Evolutionary conservation across 2,329 filamentous ascomycete genomes (phyloP).

Genomic region (Nigrospora oryzae): DNA sequence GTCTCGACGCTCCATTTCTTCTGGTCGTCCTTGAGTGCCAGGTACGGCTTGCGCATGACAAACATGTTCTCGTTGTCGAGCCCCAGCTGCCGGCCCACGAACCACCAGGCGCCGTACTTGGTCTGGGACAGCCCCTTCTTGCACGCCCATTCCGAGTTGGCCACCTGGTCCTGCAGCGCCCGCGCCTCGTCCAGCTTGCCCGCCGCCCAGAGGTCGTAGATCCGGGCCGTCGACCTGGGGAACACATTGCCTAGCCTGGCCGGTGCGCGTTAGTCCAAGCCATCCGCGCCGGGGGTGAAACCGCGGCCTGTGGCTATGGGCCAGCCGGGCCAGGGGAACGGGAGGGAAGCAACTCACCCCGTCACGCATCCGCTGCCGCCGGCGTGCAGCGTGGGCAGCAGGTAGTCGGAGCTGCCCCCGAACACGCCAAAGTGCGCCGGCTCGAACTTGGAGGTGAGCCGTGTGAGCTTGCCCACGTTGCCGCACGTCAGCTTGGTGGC

Average conservation of each 20-base stretch:
- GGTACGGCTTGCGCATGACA: conserved; percentile 33
- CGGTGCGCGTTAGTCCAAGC: too few relatives aligned
- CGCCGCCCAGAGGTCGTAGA: conserved; percentile 31
- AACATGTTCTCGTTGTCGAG: conserved; percentile 25
- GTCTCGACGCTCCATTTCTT: conserved; percentile 34
- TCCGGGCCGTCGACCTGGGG: conserved; percentile 27
- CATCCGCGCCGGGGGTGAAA: too few relatives aligned
- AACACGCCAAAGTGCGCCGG: conserved; percentile 32
- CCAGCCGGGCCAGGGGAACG: too few relatives aligned
- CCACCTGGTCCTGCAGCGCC: conserved; percentile 30
- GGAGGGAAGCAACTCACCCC: neutral
- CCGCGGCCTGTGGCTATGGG: too few relatives aligned
- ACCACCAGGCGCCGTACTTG: conserved; percentile 36
- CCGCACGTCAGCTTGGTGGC: conserved; percentile 18
- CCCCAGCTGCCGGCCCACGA: conserved; percentile 27
- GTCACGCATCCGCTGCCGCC: conserved; percentile 8
- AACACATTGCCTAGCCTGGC: conserved; percentile 39
- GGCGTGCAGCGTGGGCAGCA: conserved; percentile 28
- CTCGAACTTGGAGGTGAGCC: conserved; percentile 22
- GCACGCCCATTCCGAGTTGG: conserved; percentile 40
- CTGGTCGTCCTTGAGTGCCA: conserved; percentile 23
- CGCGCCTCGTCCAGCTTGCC: conserved; percentile 27
- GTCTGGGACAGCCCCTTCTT: conserved; percentile 38
- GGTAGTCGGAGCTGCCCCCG: conserved; percentile 33
- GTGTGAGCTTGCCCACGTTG: conserved; percentile 18